Base-by-base conservation (phyloP, 139 green algal species). In the Tetradesmus lagerheimii region DNA sequence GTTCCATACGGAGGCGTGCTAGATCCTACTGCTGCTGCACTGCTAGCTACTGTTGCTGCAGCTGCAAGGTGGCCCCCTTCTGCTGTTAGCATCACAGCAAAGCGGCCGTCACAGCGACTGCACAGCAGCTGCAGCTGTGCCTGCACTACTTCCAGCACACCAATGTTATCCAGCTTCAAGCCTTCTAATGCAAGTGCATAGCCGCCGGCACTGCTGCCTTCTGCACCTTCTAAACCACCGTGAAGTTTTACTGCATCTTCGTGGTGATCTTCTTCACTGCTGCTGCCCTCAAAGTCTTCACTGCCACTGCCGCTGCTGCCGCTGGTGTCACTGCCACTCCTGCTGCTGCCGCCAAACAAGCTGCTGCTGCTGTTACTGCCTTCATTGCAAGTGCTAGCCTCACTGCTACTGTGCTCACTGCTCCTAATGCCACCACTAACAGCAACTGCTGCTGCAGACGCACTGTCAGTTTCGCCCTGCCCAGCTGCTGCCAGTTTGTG, bases 81-180 rank as follows among this genome's bases (percentile, higher is more conserved):
- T 35, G 81, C 53, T 78, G 81, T 87, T 5, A 87, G 37, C n/a
- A 53, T 37, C 4, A 87, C 81, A 53, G 81, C 74, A 34, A 77
- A n/a, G 18, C 53, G n/a, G 8, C 34, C 34, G 20, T 53, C 53
- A 77, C 81, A 87, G 35, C 81, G 35, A 53, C 43, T 77, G 43
- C 81, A 87, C 14, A 50, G 31, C 31, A 87, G 53, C 81, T 87
- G 81, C 81, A 87, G 35, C 50, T 76, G 53, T 35, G 81, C 81
- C 53, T 76, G 50, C 12, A 77, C 81, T 38, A 87, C 81, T 29
- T 87, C 81, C 81, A 87, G 27, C 53, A 87, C 53, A 4, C 81
- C 81, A 76, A 87, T 50, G 29, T 87, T 87, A 12, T 87, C 81
- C n/a, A 87, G 53, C 53, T 87, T 77, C 34, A 87, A 34, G 14